Conservation (phyloP, 768 basidiomycete genomes). For the Hemileccinum impolitum region DNA sequence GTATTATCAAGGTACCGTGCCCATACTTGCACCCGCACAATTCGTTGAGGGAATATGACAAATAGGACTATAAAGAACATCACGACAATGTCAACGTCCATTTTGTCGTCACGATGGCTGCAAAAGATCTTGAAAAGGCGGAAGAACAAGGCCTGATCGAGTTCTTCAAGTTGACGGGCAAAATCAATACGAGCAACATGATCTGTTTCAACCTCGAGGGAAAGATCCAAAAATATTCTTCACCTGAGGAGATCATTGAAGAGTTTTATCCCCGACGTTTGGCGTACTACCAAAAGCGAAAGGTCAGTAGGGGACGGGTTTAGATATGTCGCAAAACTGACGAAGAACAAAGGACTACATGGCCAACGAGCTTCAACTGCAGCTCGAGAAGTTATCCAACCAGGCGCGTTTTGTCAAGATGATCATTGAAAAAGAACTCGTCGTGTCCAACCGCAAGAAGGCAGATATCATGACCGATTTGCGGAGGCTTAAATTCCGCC, state of each 20-base stretch:
- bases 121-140: constrained; percentile 80
- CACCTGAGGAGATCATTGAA: constrained; percentile 87
- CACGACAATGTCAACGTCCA: constrained; percentile 91
- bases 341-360: constrained; percentile 63
- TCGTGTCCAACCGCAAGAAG: constrained; percentile 86
- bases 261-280: constrained; percentile 90
- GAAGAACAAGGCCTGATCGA: constrained; percentile 87
- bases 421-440: constrained; percentile 83
- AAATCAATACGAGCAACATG: constrained; percentile 94
- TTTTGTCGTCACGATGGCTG: constrained; percentile 78
- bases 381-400: constrained; percentile 84
- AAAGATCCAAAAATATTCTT: constrained; percentile 91
- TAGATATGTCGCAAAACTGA: background rate
- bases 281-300: constrained; percentile 92
- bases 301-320: constrained; percentile 47
- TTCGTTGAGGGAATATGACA: background rate
- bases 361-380: constrained; percentile 74
- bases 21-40: background rate
- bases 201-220: constrained; percentile 96
- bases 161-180: constrained; percentile 84
- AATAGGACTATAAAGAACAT: constrained; percentile 94
- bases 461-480: constrained; percentile 81
- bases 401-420: constrained; percentile 97
- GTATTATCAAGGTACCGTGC: constrained; percentile 66
- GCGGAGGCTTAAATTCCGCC: constrained; percentile 79